Evolutionary conservation across 176 grass and related monocot species (phyloP).

Genomic region (Eragrostis nindensis): DNA sequence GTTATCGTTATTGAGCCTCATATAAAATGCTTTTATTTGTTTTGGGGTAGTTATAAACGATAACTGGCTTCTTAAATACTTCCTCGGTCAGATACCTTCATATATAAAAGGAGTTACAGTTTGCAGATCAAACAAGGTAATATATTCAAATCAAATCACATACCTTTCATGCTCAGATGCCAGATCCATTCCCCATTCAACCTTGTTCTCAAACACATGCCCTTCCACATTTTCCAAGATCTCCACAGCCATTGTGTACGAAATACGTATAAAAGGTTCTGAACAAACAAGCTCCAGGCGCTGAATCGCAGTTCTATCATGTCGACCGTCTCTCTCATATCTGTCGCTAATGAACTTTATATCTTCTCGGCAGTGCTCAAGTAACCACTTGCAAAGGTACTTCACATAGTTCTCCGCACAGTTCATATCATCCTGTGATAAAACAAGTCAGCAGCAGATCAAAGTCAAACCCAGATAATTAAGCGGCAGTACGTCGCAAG

Average conservation of each 20-base stretch:
- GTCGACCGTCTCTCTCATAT: slow-evolving; percentile 70
- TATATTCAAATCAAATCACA: too few species aligned
- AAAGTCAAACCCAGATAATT: too few species aligned
- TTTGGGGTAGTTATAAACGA: slow-evolving; percentile 97
- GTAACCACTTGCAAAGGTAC: slow-evolving; percentile 93
- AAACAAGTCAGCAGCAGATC: too few species aligned
- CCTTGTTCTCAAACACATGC: slow-evolving; percentile 69
- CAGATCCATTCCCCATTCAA: slow-evolving; percentile 97
- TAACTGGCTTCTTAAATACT: slow-evolving; percentile 94
- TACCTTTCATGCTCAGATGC: slow-evolving; percentile 97
- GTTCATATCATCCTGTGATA: slow-evolving; percentile 88
- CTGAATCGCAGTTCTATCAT: slow-evolving; percentile 74
- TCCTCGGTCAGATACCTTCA: slow-evolving; percentile 90
- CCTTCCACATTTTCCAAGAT: slow-evolving; percentile 66
- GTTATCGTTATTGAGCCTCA: slow-evolving; percentile 84
- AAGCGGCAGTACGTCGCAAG: too few species aligned
- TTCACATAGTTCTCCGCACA: slow-evolving; percentile 84
- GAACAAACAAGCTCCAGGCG: slow-evolving; percentile 81
- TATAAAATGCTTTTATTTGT: slow-evolving; percentile 96
- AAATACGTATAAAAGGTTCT: slow-evolving; percentile 68
- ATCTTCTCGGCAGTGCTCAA: slow-evolving; percentile 72
- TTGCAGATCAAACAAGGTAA: too few species aligned
- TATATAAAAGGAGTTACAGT: too few species aligned
- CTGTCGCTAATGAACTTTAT: slow-evolving; percentile 99
- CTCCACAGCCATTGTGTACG: slow-evolving; percentile 81